Base-by-base conservation (phyloP, 352 stramenopile genomes). In the Phytophthora vignae region DNA sequence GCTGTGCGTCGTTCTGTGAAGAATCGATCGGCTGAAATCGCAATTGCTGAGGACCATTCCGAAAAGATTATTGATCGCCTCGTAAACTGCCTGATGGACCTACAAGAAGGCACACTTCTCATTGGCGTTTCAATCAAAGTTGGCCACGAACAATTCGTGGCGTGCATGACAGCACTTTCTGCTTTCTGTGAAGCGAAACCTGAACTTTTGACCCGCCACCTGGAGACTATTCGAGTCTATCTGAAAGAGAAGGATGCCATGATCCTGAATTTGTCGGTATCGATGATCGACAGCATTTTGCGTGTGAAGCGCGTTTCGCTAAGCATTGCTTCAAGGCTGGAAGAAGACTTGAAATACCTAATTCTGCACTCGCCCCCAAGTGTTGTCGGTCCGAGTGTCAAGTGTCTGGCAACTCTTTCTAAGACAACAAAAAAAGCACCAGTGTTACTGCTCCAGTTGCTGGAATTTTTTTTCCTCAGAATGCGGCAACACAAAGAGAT, bases 211-310 rank as follows among this genome's bases (percentile, higher is more conserved):
- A 67, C 71, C 1, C 64, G 67, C 5, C 88, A 94, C 54, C 72
- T 95, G 19, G 85, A 95, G 40, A 80, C 84, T 33, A 75, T 97
- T 59, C 79, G 90, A 46, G 80, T 95, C 1, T 93, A 97, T 55
- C 57, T 96, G 57, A 93, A 91, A 63, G 40, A 82, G 10, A 68
- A 78, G 12, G 84, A 93, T 31, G 52, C 70, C 15, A 88, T 87
- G 66, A 67, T 94, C 11, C 88, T 93, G 76, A 77, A 70, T 25
- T 60, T 92, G 7, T 79, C 88, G 8, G 70, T 96, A 0, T 82
- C 66, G 3, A 94, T 93, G 70, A 77, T 92, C 11, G 79, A 76
- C 53, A 83, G 86, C 36, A 83, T 91, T n/a, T 82, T 93, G 54
- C 58, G 77, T 15, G 73, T 90, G 59, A 79, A 89, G 55, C 77